Percentiles rank a stretch among this genome's conserved stretches.
Conservation (phyloP, 495 filamentous ascomycete species). For the Acidiella bohemica region DNA sequence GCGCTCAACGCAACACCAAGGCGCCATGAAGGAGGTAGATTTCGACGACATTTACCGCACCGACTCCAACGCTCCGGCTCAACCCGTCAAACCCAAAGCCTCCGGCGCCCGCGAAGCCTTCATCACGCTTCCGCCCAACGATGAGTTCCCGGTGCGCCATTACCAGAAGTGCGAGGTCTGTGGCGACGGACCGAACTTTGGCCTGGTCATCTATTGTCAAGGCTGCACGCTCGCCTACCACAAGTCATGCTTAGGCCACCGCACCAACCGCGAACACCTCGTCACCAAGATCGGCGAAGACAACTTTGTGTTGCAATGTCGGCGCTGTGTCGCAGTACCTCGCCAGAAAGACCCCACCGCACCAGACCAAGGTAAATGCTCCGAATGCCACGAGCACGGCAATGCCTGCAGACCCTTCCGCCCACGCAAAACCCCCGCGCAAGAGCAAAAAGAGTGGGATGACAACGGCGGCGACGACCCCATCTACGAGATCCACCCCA, state of each 20-base stretch:
- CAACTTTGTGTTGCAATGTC: constrained; percentile 80
- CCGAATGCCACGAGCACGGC: constrained; percentile 48
- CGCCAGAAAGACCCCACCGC: constrained; percentile 51
- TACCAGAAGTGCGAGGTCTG: constrained; percentile 63
- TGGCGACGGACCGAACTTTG: constrained; percentile 35
- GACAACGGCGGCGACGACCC: constrained; percentile 71
- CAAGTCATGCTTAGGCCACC: constrained; percentile 62
- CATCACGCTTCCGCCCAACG: constrained; percentile 36
- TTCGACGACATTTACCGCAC: constrained; percentile 48
- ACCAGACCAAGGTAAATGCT: constrained; percentile 58
- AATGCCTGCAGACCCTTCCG: constrained; percentile 55
- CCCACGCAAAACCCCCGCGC: constrained; percentile 51
- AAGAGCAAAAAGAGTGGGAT: constrained; percentile 68
- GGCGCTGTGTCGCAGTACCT: constrained; percentile 57
- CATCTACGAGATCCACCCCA: constrained; percentile 43
- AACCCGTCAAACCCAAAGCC: constrained; percentile 35
- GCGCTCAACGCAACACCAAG: constrained; percentile 25
- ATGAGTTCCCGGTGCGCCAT: constrained; percentile 55
- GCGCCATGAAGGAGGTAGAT: constrained; percentile 50
- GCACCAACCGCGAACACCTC: constrained; percentile 65
- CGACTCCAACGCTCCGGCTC: constrained; percentile 27
- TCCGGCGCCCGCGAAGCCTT: constrained; percentile 58
- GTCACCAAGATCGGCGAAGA: constrained; percentile 75
- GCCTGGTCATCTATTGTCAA: constrained; percentile 68
- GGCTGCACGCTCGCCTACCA: constrained; percentile 79